Evolutionary conservation across 2,329 filamentous ascomycete species (phyloP).

Genomic region (Geosmithia morbida): DNA sequence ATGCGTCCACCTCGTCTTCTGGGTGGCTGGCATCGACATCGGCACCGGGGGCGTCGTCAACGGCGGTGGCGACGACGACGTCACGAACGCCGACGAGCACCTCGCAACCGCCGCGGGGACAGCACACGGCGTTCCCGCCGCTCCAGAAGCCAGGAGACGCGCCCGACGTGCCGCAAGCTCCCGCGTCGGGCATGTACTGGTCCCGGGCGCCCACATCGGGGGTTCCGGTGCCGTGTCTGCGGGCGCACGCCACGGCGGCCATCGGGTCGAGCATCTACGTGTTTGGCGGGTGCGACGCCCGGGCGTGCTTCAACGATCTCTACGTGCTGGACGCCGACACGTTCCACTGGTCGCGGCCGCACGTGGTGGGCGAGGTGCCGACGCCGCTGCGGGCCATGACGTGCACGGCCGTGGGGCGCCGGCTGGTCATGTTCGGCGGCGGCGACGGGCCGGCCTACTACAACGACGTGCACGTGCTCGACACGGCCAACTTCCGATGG

Average conservation of each 20-base stretch:
- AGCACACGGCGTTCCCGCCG: conserved; percentile 38
- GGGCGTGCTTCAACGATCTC: conserved; percentile 53
- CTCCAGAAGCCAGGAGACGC: conserved; percentile 40
- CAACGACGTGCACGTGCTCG: conserved; percentile 59
- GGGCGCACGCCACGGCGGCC: conserved; percentile 53
- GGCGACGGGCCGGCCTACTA: conserved; percentile 59
- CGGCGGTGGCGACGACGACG: conserved; percentile 5
- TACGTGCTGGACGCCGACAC: conserved; percentile 57
- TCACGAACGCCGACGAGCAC: conserved; percentile 4
- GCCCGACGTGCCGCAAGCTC: conserved; percentile 45
- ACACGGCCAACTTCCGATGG: conserved; percentile 56
- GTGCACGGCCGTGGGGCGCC: conserved; percentile 56
- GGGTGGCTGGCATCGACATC: conserved; percentile 2
- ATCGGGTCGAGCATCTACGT: conserved; percentile 54
- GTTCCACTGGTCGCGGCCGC: conserved; percentile 54
- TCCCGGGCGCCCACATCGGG: conserved; percentile 51
- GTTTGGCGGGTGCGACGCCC: conserved; percentile 54
- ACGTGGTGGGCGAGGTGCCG: conserved; percentile 49
- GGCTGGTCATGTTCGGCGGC: conserved; percentile 54
- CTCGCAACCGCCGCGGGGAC: conserved; percentile 17
- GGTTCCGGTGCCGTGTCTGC: conserved; percentile 41
- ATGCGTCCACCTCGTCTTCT: conserved; percentile 4
- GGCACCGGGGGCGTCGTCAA: background rate
- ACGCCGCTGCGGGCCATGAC: conserved; percentile 56
- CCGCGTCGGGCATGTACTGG: conserved; percentile 62